These are phyloP conservation scores for Leccinum sublutescens DNA, from an alignment of 768 basidiomycete species.

Conservation along the genomic window DNA sequence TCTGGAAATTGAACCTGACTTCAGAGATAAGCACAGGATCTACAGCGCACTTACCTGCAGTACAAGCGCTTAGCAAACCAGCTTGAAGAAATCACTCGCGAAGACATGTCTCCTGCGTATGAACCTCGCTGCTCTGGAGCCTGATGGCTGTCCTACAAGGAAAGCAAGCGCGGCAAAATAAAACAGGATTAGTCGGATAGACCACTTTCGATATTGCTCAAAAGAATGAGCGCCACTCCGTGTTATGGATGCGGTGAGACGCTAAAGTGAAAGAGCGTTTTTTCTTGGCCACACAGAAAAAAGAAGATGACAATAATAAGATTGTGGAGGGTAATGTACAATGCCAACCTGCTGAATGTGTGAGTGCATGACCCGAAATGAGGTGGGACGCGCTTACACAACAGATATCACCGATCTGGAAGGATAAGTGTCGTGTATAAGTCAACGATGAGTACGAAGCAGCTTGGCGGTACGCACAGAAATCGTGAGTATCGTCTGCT, in stretches of 20 bases:
- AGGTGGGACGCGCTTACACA: slow-evolving; percentile 38
- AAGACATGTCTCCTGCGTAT: slow-evolving; percentile 46
- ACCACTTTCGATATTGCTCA: slow-evolving; percentile 61
- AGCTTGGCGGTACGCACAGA: slow-evolving; percentile 59
- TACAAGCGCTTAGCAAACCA: not conserved
- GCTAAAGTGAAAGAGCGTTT: slow-evolving; percentile 83
- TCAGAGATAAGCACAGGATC: not conserved
- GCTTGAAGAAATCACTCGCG: not conserved
- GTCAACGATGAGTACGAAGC: not conserved
- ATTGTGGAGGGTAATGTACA: slow-evolving; percentile 39
- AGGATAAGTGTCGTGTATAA: not conserved
- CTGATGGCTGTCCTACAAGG: slow-evolving; percentile 25
- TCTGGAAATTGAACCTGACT: slow-evolving; percentile 3
- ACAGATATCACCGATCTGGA: slow-evolving; percentile 40
- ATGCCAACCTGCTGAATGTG: slow-evolving; percentile 23
- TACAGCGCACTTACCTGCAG: slow-evolving; percentile 17
- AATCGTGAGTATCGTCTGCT: slow-evolving; percentile 94
- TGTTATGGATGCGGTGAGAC: slow-evolving; percentile 54
- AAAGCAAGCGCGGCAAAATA: slow-evolving; percentile 41
- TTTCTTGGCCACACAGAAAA: slow-evolving; percentile 10
- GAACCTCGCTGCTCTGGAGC: slow-evolving; percentile 44
- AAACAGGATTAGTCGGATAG: slow-evolving; percentile 32
- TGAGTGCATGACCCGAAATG: slow-evolving; percentile 20
- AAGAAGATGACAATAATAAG: slow-evolving; percentile 15
- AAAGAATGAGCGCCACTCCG: slow-evolving; percentile 82